Base-by-base conservation (phyloP, 1,284 basidiomycete genomes). In the Phellopilus nigrolimitatus region DNA sequence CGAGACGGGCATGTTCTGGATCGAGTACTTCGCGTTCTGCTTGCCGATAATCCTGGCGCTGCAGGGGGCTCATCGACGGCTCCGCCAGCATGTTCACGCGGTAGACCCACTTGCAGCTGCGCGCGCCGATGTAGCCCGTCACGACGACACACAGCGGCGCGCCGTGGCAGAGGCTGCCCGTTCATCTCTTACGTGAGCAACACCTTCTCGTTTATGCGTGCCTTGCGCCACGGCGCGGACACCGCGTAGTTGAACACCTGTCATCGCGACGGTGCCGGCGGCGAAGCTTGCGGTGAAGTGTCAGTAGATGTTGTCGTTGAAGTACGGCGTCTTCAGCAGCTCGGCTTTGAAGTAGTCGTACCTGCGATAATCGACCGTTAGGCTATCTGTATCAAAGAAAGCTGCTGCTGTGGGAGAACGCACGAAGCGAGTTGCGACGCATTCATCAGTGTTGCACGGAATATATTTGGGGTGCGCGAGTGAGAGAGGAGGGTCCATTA, bases 111-210 rank as follows among this genome's bases (percentile, higher is more conserved):
- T 81, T 82, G 59, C 71, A 69, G 53, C 73, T 77, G 38, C 79
- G 63, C 2, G 79, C 79, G 21, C 79, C 79, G 38, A 80, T 80
- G 58, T 78, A 74, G n/a, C 78, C 78, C 0, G 77, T 67, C 4
- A 80, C 72, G 45, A 81, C 73, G 13, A 75, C 60, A 9, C 78
- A 73, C 21, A 81, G 65, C 0, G 80, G 79, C 19, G 63, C 71
- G n/a, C 79, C 79, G 49, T 81, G 79, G 73, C 15, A 82, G 68
- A 0, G 73, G 72, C 55, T 72, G 62, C 3, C 73, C 77, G 57
- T 81, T 81, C 78, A 80, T 79, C 64, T 79, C 75, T 71, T 74
- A 79, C 0, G 78, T 77, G 36, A 82, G 71, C 8, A 81, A 59
- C 1, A 79, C 77, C 55, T 79, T 76, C 50, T 79, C 74, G 58